phyloP scores from a whole-genome alignment of 176 grass and related monocot species.

The Avena insularis region DNA sequence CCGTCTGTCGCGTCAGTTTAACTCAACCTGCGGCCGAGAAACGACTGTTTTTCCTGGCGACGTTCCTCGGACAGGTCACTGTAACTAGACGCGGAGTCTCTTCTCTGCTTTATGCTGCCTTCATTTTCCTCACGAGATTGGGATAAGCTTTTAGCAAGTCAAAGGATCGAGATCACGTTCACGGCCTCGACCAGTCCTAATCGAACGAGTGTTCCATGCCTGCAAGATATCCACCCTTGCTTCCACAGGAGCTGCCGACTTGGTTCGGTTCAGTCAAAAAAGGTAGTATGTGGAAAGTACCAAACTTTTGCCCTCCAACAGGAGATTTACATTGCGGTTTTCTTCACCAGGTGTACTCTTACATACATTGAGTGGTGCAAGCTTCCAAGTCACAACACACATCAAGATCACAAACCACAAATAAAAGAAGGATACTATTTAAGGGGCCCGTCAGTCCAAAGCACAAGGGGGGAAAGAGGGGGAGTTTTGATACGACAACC shows the following conservation, averaged over 20 bases:
- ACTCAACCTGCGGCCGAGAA: not conserved
- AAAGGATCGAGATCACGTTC: constrained; percentile 31
- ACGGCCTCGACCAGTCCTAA: constrained; percentile 7
- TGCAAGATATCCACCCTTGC: not conserved
- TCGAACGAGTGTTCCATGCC: not conserved
- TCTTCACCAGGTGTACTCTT: constrained; percentile 4
- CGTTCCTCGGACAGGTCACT: constrained; percentile 6
- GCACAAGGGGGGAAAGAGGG: not conserved
- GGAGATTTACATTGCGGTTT: not conserved
- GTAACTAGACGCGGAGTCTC: not conserved
- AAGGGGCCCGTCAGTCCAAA: constrained; percentile 30
- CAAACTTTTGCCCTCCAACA: constrained; percentile 27
- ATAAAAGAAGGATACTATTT: constrained; percentile 14
- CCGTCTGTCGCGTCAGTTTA: not conserved
- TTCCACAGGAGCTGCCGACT: not conserved
- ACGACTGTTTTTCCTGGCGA: not conserved
- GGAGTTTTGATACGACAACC: not conserved
- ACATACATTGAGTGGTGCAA: not conserved
- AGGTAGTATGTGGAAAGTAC: not conserved
- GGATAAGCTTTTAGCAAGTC: constrained; percentile 37
- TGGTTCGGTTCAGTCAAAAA: constrained; percentile 22
- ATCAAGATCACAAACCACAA: constrained; percentile 23
- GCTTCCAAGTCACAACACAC: not conserved
- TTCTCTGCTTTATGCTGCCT: not conserved
- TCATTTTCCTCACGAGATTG: constrained; percentile 31